Evolutionary conservation across 257 asterid genomes (phyloP).

Genomic region (Solanum virginianum): DNA sequence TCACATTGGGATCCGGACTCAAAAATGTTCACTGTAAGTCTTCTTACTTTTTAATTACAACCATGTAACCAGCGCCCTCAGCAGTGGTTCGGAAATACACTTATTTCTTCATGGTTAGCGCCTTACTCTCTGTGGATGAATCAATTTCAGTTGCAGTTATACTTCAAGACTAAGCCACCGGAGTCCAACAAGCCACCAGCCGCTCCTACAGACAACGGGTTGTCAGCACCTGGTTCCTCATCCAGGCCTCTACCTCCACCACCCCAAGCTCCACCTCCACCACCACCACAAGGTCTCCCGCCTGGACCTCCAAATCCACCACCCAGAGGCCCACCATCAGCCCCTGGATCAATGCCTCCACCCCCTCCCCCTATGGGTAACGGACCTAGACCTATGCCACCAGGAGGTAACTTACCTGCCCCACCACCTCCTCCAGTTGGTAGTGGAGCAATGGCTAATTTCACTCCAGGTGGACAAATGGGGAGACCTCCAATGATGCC

Average conservation of each 20-base stretch:
- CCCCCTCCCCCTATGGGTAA: constrained; percentile 55
- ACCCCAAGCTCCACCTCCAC: constrained; percentile 7
- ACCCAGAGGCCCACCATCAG: constrained; percentile 39
- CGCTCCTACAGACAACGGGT: constrained; percentile 50
- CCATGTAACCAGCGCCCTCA: background rate
- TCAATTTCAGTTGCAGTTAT: constrained; percentile 43
- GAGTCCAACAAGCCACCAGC: constrained; percentile 60
- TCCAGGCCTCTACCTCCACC: constrained; percentile 50
- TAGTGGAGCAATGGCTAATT: constrained; percentile 66
- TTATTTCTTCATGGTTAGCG: background rate
- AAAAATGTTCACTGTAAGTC: constrained; percentile 83
- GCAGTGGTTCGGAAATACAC: background rate
- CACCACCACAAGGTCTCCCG: constrained; percentile 59
- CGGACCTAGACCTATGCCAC: constrained; percentile 98
- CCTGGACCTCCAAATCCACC: constrained; percentile 42
- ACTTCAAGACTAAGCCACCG: constrained; percentile 78
- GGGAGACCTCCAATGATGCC: constrained; percentile 78
- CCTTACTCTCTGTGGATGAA: background rate
- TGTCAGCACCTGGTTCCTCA: constrained; percentile 39
- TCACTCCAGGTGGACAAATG: constrained; percentile 73
- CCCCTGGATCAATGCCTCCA: constrained; percentile 39
- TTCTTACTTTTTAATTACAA: background rate
- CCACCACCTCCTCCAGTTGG: constrained; percentile 90
- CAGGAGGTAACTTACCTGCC: constrained; percentile 83
- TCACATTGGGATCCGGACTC: constrained; percentile 99